Conservation (phyloP, 768 basidiomycete genomes). For the Suillus brevipes region DNA sequence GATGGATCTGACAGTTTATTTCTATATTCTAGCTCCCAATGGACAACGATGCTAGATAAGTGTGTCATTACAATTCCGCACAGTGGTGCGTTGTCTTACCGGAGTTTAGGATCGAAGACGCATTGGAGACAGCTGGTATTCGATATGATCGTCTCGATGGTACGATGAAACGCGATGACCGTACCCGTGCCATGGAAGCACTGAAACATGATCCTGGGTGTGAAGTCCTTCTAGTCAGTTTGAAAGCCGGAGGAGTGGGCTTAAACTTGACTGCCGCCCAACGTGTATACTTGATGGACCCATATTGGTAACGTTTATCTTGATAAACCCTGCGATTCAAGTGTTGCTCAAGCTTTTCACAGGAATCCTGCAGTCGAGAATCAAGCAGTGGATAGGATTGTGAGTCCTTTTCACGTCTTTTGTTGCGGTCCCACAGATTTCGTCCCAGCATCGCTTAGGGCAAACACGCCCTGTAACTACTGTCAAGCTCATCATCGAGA, state of each 20-base stretch:
- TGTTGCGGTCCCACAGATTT: neutral
- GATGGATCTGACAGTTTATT: slow-evolving; percentile 14
- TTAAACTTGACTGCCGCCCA: slow-evolving; percentile 94
- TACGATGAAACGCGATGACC: slow-evolving; percentile 96
- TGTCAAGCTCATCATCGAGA: slow-evolving; percentile 90
- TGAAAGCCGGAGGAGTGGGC: slow-evolving; percentile 97
- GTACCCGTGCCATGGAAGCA: slow-evolving; percentile 88
- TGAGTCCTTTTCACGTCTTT: slow-evolving; percentile 41
- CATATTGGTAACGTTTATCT: slow-evolving; percentile 70
- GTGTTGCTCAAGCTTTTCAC: slow-evolving; percentile 9
- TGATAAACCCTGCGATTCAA: slow-evolving; percentile 1
- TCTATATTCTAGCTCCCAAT: slow-evolving; percentile 68
- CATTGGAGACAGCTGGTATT: slow-evolving; percentile 78
- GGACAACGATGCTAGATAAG: slow-evolving; percentile 95
- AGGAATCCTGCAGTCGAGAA: slow-evolving; percentile 98
- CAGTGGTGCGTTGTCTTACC: slow-evolving; percentile 7
- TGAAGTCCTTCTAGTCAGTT: slow-evolving; percentile 93
- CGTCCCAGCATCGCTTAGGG: slow-evolving; percentile 84
- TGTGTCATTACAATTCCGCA: slow-evolving; percentile 28
- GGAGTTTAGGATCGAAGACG: slow-evolving; percentile 77
- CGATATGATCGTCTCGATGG: slow-evolving; percentile 92
- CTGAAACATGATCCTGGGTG: slow-evolving; percentile 87
- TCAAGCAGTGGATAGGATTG: slow-evolving; percentile 96
- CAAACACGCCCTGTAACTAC: slow-evolving; percentile 91
- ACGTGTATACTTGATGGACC: slow-evolving; percentile 94